These are phyloP conservation scores for Fusarium udum DNA, from an alignment of 2,329 filamentous ascomycete species.

Conservation along the genomic window DNA sequence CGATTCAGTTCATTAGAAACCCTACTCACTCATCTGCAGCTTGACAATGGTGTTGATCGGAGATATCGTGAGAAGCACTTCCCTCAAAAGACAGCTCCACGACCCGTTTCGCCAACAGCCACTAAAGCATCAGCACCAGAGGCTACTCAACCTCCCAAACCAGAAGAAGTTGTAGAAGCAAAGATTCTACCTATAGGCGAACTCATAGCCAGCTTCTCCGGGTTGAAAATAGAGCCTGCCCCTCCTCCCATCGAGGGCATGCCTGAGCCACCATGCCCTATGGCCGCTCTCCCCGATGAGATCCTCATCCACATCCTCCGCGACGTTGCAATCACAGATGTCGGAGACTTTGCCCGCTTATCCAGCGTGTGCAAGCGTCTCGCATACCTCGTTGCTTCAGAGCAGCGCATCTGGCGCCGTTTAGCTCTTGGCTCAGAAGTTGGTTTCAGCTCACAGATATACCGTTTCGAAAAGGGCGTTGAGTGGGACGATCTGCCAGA, in stretches of 20 bases:
- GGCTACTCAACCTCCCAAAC: background rate
- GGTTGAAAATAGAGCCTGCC: conserved; percentile 72
- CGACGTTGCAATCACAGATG: conserved; percentile 76
- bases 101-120: conserved; percentile 33
- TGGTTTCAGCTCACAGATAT: conserved; percentile 86
- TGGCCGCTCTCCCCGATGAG: conserved; percentile 82
- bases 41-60: conserved; percentile 86
- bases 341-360: conserved; percentile 79
- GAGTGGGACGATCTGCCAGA: conserved; percentile 61
- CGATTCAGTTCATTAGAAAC: too few relatives aligned
- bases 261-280: conserved; percentile 79
- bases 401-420: conserved; percentile 87
- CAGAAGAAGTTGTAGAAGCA: conserved; percentile 59
- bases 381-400: conserved; percentile 83
- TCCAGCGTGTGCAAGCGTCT: conserved; percentile 86
- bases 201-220: conserved; percentile 79
- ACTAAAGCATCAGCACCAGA: conserved; percentile 8
- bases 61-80: conserved; percentile 93
- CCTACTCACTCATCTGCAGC: background rate
- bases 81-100: conserved; percentile 57
- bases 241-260: conserved; percentile 77
- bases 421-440: conserved; percentile 75
- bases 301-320: conserved; percentile 82
- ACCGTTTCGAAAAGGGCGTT: conserved; percentile 74
- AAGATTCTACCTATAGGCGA: conserved; percentile 67